Conservation (phyloP, 2,329 filamentous ascomycete genomes). For the Xylaria sp. region DNA sequence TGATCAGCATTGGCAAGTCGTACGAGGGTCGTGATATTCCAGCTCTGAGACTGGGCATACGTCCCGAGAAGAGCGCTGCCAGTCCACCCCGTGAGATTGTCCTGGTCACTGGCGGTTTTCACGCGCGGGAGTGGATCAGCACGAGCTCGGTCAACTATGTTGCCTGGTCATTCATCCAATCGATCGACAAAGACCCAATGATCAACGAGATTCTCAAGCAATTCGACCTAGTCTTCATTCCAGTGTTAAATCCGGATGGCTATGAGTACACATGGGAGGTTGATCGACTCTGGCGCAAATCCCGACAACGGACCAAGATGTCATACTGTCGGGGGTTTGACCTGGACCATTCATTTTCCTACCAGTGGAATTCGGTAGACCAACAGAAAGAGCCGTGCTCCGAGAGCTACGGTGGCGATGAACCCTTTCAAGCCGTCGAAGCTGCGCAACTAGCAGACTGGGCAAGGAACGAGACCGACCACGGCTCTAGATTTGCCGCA, state of each 20-base stretch:
- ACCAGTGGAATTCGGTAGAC: conserved; percentile 69
- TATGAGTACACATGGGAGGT: conserved; percentile 90
- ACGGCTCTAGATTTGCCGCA: conserved; percentile 71
- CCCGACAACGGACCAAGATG: conserved; percentile 74
- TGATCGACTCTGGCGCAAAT: conserved; percentile 93
- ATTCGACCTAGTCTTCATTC: conserved; percentile 85
- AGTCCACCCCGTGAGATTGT: conserved; percentile 64
- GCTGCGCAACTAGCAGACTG: conserved; percentile 70
- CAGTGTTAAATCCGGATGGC: conserved; percentile 87
- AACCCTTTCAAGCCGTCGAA: conserved; percentile 79
- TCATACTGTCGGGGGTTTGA: conserved; percentile 84
- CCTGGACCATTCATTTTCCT: conserved; percentile 80
- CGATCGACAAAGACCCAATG: conserved; percentile 65
- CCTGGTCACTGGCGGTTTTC: conserved; percentile 77
- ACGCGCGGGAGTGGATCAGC: conserved; percentile 95
- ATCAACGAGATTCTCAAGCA: conserved; percentile 74
- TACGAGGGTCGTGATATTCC: conserved; percentile 84
- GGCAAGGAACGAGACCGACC: conserved; percentile 70
- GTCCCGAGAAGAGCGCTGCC: conserved; percentile 29
- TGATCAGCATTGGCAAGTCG: conserved; percentile 73
- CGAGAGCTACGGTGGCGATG: conserved; percentile 79
- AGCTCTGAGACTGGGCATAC: conserved; percentile 68
- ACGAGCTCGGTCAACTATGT: conserved; percentile 87
- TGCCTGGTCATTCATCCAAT: conserved; percentile 80
- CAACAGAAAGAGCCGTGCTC: conserved; percentile 76